A percentile compares a stretch with the other conserved stretches of the same genome.
Conservation (phyloP, 306 rosid genomes). For the Sicyos edulis region DNA sequence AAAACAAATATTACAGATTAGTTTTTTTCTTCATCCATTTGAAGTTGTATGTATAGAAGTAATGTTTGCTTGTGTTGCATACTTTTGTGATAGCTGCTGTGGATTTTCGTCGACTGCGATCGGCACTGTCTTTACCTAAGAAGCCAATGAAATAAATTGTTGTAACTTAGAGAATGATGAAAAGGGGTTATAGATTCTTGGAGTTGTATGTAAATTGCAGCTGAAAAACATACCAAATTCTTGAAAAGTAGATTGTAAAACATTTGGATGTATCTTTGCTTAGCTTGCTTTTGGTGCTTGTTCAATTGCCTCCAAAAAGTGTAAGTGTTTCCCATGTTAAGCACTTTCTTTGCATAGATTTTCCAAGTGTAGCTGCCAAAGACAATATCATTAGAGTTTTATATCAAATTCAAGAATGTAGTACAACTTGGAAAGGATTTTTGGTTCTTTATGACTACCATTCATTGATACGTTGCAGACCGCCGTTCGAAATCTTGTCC, state of each 20-base stretch:
- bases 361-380: slow-evolving; percentile 81
- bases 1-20: background rate
- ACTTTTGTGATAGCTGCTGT: slow-evolving; percentile 34
- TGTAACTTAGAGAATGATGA: background rate
- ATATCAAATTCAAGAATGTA: background rate
- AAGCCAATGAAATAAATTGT: background rate
- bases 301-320: slow-evolving; percentile 69
- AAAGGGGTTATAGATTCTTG: background rate
- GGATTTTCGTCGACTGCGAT: slow-evolving; percentile 46
- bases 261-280: slow-evolving; percentile 78
- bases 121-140: slow-evolving; percentile 61
- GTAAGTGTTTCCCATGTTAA: slow-evolving; percentile 71
- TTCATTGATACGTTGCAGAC: slow-evolving; percentile 69
- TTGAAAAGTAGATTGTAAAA: slow-evolving; percentile 63
- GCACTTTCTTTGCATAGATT: slow-evolving; percentile 75
- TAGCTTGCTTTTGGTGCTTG: slow-evolving; percentile 74
- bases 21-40: background rate
- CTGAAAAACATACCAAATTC: slow-evolving; percentile 44
- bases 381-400: background rate
- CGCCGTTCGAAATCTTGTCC: slow-evolving; percentile 44
- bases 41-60: background rate
- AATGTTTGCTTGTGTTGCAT: slow-evolving; percentile 21
- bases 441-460: slow-evolving; percentile 44
- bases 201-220: background rate
- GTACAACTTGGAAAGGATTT: background rate